Base-by-base conservation (phyloP, 2,329 filamentous ascomycete genomes). In the Penicillium palitans region DNA sequence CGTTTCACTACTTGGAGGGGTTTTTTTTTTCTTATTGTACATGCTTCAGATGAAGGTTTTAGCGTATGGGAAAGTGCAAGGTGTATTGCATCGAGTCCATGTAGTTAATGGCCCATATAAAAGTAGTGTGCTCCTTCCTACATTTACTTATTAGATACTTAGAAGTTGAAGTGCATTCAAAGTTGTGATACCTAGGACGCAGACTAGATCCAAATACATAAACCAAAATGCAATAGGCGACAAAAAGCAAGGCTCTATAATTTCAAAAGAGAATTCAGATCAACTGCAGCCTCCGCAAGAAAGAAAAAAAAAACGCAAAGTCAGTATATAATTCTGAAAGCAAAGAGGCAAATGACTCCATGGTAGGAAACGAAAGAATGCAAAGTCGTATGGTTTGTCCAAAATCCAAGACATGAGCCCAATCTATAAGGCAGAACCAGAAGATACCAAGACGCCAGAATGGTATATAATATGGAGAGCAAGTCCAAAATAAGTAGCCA, bases 21-120 rank as follows among this genome's bases (percentile, higher is more conserved):
- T 37, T 21, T 21, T 24, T 3, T 58, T 56, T n/a, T 54, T 59
- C 50, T 57, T 62, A 62, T 66, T 69, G 63, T 66, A 67, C 54
- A 65, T 67, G 63, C 49, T 66, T 66, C 55, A 63, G 61, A 57
- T 57, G 50, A 48, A 54, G 58, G 41, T 58, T 33, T 50, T 59
- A 55, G 56, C 58, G 58, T 57, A 58, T 50, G 50, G 35, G 50
- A 17, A 52, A 31, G 25, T 31, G 39, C 55, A 49, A 29, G 24
- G 49, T 51, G 52, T 24, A 40, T 33, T 33, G 25, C 37, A 44
- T 51, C 8, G 29, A 21, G 29, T 19, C 27, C 4, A 51, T 12
- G 27, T 50, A 29, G 21, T 17, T 6, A 19, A 27, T 39, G 33
- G 47, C 35, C 35, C 10, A 44, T 21, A 45, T 13, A 21, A 35